phyloP scores from a whole-genome alignment of 352 stramenopile genomes.

The Discostella stelligera region DNA sequence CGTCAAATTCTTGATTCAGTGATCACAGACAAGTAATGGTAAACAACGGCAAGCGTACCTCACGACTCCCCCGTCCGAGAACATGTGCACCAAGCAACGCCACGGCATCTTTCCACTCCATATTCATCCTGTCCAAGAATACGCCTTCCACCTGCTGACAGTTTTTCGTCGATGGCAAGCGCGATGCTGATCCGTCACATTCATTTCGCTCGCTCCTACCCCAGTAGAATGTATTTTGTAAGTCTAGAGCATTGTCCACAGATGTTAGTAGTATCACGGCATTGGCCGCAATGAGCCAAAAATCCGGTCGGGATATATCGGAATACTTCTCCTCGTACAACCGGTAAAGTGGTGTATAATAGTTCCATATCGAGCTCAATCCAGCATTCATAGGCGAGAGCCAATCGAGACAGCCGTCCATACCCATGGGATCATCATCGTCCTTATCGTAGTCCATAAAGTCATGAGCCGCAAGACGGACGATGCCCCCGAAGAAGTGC shows the following conservation, averaged over 20 bases:
- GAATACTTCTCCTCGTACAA: slow-evolving; percentile 45
- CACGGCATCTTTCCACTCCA: slow-evolving; percentile 54
- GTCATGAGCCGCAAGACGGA: slow-evolving; percentile 39
- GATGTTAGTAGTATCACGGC: slow-evolving; percentile 34
- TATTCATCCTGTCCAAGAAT: slow-evolving; percentile 51
- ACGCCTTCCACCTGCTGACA: slow-evolving; percentile 47
- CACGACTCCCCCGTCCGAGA: slow-evolving; percentile 28
- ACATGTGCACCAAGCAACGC: slow-evolving; percentile 56
- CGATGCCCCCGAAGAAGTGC: slow-evolving; percentile 35
- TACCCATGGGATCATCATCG: slow-evolving; percentile 5
- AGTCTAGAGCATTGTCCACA: slow-evolving; percentile 33
- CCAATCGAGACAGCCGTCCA: slow-evolving; percentile 45
- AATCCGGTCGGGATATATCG: slow-evolving; percentile 43
- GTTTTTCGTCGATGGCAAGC: slow-evolving; percentile 26
- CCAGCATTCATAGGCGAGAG: slow-evolving; percentile 34
- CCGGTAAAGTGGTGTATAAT: slow-evolving; percentile 21
- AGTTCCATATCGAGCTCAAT: slow-evolving; percentile 40
- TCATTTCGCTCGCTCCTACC: slow-evolving; percentile 28
- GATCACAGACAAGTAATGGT: not conserved
- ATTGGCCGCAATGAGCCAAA: slow-evolving; percentile 48
- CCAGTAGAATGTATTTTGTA: slow-evolving; percentile 46
- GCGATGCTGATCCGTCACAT: slow-evolving; percentile 18
- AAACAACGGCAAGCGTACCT: too few relatives aligned
- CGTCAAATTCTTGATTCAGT: not conserved
- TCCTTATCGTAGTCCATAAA: slow-evolving; percentile 40